Percentiles rank a stretch among this genome's conserved stretches.
phyloP scores from a whole-genome alignment of 176 grass and related monocot species.

The Carex myosuroides region DNA sequence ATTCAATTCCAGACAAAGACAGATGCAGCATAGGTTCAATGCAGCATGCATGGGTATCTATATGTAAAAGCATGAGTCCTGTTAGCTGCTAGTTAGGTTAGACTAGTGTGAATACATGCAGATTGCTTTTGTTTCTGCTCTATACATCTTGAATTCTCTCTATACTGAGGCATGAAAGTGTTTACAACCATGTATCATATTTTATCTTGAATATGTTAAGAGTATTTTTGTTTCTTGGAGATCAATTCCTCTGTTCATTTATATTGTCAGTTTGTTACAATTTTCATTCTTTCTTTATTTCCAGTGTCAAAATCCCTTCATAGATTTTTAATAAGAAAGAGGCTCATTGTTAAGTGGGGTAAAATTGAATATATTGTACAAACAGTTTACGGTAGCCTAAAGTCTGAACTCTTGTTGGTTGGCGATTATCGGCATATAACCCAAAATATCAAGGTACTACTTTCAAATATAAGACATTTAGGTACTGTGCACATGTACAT shows the following conservation, averaged over 20 bases:
- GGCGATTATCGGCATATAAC: background rate
- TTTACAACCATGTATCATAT: conserved; percentile 7
- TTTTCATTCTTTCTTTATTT: background rate
- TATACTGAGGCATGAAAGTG: background rate
- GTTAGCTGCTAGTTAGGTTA: background rate
- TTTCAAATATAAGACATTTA: background rate
- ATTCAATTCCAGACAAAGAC: background rate
- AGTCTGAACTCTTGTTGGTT: background rate
- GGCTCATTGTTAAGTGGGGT: conserved; percentile 1
- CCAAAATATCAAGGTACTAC: background rate
- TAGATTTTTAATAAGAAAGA: background rate
- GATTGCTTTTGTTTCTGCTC: background rate
- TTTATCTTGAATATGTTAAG: background rate
- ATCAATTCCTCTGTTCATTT: background rate
- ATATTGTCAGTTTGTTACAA: background rate
- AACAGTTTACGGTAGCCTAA: background rate
- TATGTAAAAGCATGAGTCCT: background rate
- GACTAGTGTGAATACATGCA: background rate
- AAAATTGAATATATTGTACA: background rate
- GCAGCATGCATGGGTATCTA: background rate
- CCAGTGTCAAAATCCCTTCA: background rate
- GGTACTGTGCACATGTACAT: background rate
- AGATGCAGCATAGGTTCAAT: background rate
- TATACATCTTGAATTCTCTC: background rate
- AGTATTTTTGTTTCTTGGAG: background rate